A percentile compares a stretch with the other conserved stretches of the same genome.
These are phyloP conservation scores for Trichaptum fuscoviolaceum DNA, from an alignment of 768 basidiomycete species.

Conservation along the genomic window DNA sequence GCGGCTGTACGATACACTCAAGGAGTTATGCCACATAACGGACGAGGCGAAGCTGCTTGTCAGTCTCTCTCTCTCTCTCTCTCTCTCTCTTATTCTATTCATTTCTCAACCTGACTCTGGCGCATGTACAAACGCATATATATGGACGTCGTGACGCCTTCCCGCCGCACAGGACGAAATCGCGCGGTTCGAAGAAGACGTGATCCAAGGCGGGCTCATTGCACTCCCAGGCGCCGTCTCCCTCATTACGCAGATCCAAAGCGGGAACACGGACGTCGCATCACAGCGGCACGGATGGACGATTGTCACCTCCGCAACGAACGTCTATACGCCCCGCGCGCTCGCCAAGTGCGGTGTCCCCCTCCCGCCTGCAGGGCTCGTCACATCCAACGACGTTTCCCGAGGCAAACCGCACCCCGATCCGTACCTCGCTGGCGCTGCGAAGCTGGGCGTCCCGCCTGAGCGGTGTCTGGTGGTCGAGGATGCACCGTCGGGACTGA, in stretches of 20 bases:
- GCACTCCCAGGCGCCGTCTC: conserved; percentile 60
- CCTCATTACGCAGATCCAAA: conserved; percentile 48
- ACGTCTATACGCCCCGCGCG: conserved; percentile 62
- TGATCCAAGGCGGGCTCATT: conserved; percentile 57
- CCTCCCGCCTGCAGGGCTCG: conserved; percentile 50
- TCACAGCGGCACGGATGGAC: conserved; percentile 52
- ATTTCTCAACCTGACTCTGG: not conserved
- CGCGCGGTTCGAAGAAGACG: conserved; percentile 72
- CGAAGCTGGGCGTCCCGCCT: conserved; percentile 48
- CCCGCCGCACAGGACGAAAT: conserved; percentile 48
- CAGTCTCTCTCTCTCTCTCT: conserved; percentile 15
- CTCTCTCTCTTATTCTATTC: not conserved
- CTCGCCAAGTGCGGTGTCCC: conserved; percentile 59
- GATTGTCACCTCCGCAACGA: conserved; percentile 83
- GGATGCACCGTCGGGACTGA: conserved; percentile 82
- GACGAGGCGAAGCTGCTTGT: conserved; percentile 57
- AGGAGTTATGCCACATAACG: conserved; percentile 57
- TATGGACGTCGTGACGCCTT: not conserved
- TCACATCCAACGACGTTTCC: conserved; percentile 69
- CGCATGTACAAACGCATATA: not conserved
- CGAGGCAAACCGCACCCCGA: conserved; percentile 85
- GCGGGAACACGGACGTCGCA: not conserved
- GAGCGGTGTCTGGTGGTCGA: conserved; percentile 77
- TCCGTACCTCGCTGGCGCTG: conserved; percentile 79
- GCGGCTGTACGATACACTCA: conserved; percentile 68